Base-by-base conservation (phyloP, 2,329 filamentous ascomycete genomes). In the Phialocephala sp. region DNA sequence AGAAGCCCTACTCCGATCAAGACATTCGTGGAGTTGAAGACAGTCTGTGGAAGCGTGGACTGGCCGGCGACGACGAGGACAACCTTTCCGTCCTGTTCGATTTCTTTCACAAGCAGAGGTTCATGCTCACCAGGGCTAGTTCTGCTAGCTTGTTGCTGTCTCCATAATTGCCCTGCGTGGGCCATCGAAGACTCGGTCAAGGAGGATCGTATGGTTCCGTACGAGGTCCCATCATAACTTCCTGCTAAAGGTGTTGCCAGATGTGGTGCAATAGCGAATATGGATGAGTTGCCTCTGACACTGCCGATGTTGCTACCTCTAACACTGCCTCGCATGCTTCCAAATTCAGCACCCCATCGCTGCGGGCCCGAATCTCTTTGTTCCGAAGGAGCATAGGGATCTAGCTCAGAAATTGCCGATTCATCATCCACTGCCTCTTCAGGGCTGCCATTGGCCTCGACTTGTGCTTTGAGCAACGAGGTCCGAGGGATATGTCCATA, bases 41-140 rank as follows among this genome's bases (percentile, higher is more conserved):
- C 86, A 8, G 94, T 98, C 80, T 98, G 94, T 0, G 93, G 93
- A 18, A 98, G 83, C 0, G 94, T 99, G n/a, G 93, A 97, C 80
- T 96, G 93, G 45, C 94, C 94, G 68, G 97, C 91, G 2, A 97
- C 89, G 2, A 94, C 86, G 72, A 94, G 86, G 63, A 97, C 87
- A 57, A 94, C 86, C 74, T 90, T 93, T 50, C 95, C 93, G 71
- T 95, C 93, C 72, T 95, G 91, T 76, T 96, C 91, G 14, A 97
- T 86, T 77, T 94, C 91, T 80, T 93, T 94, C 61, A 97, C 89
- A n/a, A 97, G 80, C 63, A 97, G 84, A 1, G 92, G 91, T 70
- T 91, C 88, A 37, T 85, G 82, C 72, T 90, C 89, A 35, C 84
- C 84, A 68, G 87, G 85, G 0, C 81, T 78, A n/a, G 77, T 78